A percentile compares a stretch with the other conserved stretches of the same genome.
Conservation (phyloP, 2,329 filamentous ascomycete genomes). For the Apiospora kogelbergensis region DNA sequence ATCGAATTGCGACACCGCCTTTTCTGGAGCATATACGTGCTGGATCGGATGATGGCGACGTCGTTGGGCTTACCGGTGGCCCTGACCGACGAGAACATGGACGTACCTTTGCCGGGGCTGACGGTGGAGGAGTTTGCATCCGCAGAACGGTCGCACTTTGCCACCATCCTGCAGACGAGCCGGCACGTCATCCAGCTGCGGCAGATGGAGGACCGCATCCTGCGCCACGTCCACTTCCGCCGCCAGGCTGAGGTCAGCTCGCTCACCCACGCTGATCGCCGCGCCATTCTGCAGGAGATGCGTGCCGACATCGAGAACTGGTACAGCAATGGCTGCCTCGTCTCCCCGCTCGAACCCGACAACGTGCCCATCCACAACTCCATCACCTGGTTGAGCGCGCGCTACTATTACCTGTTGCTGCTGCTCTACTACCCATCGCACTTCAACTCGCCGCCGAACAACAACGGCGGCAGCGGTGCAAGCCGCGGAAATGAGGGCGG, state of each 20-base stretch:
- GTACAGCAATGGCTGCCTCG: slow-evolving; percentile 45
- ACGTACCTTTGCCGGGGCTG: slow-evolving; percentile 42
- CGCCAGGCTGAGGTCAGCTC: slow-evolving; percentile 29
- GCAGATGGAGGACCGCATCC: slow-evolving; percentile 42
- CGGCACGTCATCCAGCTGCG: slow-evolving; percentile 45
- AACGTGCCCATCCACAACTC: slow-evolving; percentile 46
- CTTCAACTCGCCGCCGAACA: slow-evolving; percentile 32
- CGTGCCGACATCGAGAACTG: slow-evolving; percentile 46
- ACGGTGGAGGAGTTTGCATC: slow-evolving; percentile 46
- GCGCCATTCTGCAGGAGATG: slow-evolving; percentile 33
- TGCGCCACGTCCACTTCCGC: slow-evolving; percentile 36
- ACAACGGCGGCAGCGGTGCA: not conserved
- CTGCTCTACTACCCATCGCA: slow-evolving; percentile 43
- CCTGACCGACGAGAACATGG: slow-evolving; percentile 38
- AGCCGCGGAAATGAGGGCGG: not conserved
- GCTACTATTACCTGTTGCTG: slow-evolving; percentile 45
- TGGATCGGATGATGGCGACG: slow-evolving; percentile 45
- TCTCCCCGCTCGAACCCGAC: slow-evolving; percentile 42
- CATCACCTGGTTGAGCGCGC: slow-evolving; percentile 42
- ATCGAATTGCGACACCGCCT: slow-evolving; percentile 38
- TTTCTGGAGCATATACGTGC: slow-evolving; percentile 45
- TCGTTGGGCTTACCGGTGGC: slow-evolving; percentile 41
- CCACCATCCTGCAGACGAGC: slow-evolving; percentile 43
- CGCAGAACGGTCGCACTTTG: slow-evolving; percentile 35
- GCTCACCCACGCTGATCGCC: slow-evolving; percentile 32